These are phyloP conservation scores for Xylaria curta DNA, from an alignment of 495 filamentous ascomycete genomes.

Conservation along the genomic window DNA sequence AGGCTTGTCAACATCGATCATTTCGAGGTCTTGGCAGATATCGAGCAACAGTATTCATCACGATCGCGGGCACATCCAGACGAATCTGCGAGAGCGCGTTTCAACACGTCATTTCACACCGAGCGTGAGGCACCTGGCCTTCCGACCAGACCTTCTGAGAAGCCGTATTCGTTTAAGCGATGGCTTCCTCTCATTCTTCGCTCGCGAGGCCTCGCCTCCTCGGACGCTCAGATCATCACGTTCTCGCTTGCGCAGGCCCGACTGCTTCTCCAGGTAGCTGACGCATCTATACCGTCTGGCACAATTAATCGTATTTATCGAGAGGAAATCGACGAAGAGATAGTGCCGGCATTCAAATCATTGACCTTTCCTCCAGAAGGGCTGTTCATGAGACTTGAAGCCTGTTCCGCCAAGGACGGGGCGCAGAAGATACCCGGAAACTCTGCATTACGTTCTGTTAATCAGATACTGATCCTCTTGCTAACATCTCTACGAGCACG, in stretches of 20 bases:
- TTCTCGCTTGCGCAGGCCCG: constrained; percentile 23
- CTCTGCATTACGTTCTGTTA: constrained; percentile 26
- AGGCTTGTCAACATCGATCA: constrained; percentile 15
- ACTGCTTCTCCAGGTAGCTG: constrained; percentile 28
- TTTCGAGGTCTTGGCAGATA: constrained; percentile 25
- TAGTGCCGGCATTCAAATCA: constrained; percentile 26
- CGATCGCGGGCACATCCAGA: neutral
- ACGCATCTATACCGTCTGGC: constrained; percentile 28
- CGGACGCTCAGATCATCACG: constrained; percentile 26
- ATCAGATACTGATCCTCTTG: constrained; percentile 37
- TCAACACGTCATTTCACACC: constrained; percentile 38
- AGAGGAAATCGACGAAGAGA: constrained; percentile 31
- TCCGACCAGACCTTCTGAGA: constrained; percentile 27
- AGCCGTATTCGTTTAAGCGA: constrained; percentile 35
- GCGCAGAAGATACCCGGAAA: constrained; percentile 27
- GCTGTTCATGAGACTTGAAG: constrained; percentile 41
- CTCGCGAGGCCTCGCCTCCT: constrained; percentile 16
- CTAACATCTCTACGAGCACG: constrained; percentile 38
- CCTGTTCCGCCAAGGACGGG: constrained; percentile 45
- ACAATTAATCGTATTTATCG: constrained; percentile 27
- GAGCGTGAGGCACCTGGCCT: constrained; percentile 29
- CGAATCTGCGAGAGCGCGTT: constrained; percentile 18
- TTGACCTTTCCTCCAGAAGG: constrained; percentile 35
- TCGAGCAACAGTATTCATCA: constrained; percentile 17
- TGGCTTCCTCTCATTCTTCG: constrained; percentile 38